phyloP scores from a whole-genome alignment of 1,284 basidiomycete genomes.

The Trichosporon inkin region DNA sequence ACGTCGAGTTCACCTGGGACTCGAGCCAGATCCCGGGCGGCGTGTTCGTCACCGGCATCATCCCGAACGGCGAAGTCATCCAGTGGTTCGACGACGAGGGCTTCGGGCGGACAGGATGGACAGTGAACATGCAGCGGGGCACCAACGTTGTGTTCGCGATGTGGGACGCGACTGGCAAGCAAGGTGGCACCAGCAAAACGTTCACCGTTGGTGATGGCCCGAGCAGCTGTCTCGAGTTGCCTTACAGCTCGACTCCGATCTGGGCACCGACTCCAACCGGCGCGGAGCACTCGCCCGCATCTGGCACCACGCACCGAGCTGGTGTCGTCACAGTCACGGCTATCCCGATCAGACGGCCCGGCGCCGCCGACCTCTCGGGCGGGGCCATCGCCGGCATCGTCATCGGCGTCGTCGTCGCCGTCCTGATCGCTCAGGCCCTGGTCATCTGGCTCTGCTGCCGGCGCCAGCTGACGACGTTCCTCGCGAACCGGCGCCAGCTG shows the following conservation, averaged over 20 bases:
- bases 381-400: slow-evolving; percentile 44
- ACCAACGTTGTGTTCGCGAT: slow-evolving; percentile 37
- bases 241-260: slow-evolving; percentile 34
- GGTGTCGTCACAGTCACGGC: slow-evolving; percentile 32
- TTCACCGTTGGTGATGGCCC: slow-evolving; percentile 27
- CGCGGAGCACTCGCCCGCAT: slow-evolving; percentile 3
- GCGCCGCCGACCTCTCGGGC: neutral
- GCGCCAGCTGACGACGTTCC: slow-evolving; percentile 29
- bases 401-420: slow-evolving; percentile 31
- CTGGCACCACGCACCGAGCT: slow-evolving; percentile 17
- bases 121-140: slow-evolving; percentile 36
- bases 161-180: slow-evolving; percentile 29
- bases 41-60: slow-evolving; percentile 38
- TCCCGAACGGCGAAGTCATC: slow-evolving; percentile 42
- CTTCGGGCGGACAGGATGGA: slow-evolving; percentile 23
- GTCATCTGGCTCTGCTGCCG: slow-evolving; percentile 45
- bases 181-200: slow-evolving; percentile 36
- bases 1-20: slow-evolving; percentile 35
- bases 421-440: slow-evolving; percentile 31
- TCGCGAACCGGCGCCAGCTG: slow-evolving; percentile 34
- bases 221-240: slow-evolving; percentile 30
- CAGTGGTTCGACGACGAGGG: slow-evolving; percentile 18
- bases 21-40: slow-evolving; percentile 22
- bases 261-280: slow-evolving; percentile 15
- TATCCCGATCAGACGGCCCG: slow-evolving; percentile 24